A percentile compares a stretch with the other conserved stretches of the same genome.
Evolutionary conservation across 2,329 filamentous ascomycete genomes (phyloP).

Genomic region (Tolypocladium cylindrosporum): DNA sequence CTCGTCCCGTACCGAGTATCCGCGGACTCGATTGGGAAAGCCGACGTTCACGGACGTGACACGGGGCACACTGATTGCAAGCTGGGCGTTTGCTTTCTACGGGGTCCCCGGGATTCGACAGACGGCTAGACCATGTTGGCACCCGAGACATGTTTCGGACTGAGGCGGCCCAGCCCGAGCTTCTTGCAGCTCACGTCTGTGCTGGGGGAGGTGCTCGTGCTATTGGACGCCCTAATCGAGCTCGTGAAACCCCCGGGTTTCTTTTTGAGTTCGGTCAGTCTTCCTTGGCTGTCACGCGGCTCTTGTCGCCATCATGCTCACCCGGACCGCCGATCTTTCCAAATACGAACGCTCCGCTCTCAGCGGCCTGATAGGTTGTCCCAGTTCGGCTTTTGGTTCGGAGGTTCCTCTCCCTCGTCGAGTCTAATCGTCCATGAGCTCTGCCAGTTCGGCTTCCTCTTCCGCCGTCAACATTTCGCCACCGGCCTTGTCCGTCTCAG

Average conservation of each 20-base stretch:
- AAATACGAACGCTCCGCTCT: background rate
- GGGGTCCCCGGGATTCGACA: background rate
- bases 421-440: conserved; percentile 67
- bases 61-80: background rate
- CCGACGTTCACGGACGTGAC: background rate
- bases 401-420: background rate
- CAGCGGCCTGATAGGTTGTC: background rate
- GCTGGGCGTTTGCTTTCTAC: background rate
- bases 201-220: background rate
- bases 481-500: conserved; percentile 35
- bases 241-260: background rate
- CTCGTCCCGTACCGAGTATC: background rate
- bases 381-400: background rate
- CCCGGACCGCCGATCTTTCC: background rate
- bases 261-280: background rate
- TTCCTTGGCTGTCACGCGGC: background rate
- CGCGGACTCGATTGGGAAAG: background rate
- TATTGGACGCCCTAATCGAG: background rate
- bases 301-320: background rate
- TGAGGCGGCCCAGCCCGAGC: background rate
- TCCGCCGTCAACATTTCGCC: conserved; percentile 63
- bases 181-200: background rate
- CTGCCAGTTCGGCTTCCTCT: conserved; percentile 86
- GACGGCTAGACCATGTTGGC: background rate
- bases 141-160: conserved; percentile 2